Evolutionary conservation across 345 rosid species (phyloP), one percentile per base, ranked within the genome.

Genomic region (Eutrema japonicum): DNA sequence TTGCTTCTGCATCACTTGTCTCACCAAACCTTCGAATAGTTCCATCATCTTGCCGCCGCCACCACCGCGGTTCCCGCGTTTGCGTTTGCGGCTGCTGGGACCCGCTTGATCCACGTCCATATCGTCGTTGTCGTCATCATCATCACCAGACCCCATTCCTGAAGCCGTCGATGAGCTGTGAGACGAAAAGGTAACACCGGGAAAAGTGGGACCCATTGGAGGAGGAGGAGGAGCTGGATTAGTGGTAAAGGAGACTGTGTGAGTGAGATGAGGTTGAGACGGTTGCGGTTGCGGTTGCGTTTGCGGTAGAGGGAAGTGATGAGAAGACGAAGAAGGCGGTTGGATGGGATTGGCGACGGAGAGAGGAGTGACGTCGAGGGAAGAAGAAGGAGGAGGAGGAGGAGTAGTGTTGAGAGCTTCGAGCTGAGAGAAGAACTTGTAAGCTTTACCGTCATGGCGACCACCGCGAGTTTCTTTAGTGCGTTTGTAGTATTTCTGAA

Each of bases 401-500:
- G 82, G 0, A 32, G 78, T 51, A 50, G 86, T 48, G 57, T 77
- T 46, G 63, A 93, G 82, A 64, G 98, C 98, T 75, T 90, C 98
- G 12, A 93, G 91, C 81, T 93, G 79, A 73, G 70, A 80, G 80
- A 88, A 93, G 81, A 90, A 93, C 79, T 88, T 88, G 82, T 90
- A 93, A 74, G 79, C 81, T 79, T 90, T 93, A 62, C 95, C 93
- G 29, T 93, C 96, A 71, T 90, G 95, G 35, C 96, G 91, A 30
- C 96, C 93, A 7, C 83, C 86, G 8, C 98, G 83, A 6, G 88
- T 88, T 74, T 93, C 98, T 73, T 90, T 93, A 7, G 98, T 90
- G 64, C 98, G 78, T 77, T 93, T 93, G 85, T 93, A 85, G 78
- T 93, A 93, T 74, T 93, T 93, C 74, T 90, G 89, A 49, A 93